phyloP scores from a whole-genome alignment of 257 asterid genomes.

The Salvia hispanica region DNA sequence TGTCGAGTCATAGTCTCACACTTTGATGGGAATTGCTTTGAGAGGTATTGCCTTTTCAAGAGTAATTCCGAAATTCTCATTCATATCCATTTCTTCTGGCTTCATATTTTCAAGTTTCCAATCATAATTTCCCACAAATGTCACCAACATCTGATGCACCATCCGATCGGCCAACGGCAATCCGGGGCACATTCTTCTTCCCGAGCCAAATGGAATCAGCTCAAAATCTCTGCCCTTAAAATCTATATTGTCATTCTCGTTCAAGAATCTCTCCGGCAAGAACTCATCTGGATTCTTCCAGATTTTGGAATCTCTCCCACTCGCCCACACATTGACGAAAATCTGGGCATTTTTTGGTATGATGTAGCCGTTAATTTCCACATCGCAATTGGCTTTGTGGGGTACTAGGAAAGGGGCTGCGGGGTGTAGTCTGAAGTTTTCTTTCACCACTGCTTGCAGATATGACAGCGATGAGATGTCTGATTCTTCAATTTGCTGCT shows the following conservation, averaged over 20 bases:
- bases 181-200: too few relatives aligned
- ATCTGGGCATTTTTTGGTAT: conserved; percentile 43
- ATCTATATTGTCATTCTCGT: conserved; percentile 1
- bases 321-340: conserved; percentile 46
- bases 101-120: background rate
- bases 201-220: too few relatives aligned
- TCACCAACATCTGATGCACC: too few relatives aligned
- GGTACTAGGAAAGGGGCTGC: conserved; percentile 35
- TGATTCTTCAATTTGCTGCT: conserved; percentile 28
- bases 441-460: conserved; percentile 42
- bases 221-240: background rate
- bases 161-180: too few relatives aligned
- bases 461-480: conserved; percentile 32
- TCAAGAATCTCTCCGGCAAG: conserved; percentile 44
- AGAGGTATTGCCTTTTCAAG: conserved; percentile 37
- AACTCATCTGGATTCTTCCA: conserved; percentile 40
- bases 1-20: conserved; percentile 6
- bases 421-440: conserved; percentile 47
- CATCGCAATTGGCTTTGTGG: conserved; percentile 28
- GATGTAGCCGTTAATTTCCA: conserved; percentile 32
- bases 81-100: background rate
- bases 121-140: too few relatives aligned
- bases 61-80: conserved; percentile 31
- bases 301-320: background rate
- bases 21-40: conserved; percentile 26